Evolutionary conservation across 495 filamentous ascomycete genomes (phyloP).

Genomic region (Aspergillus bertholletiae): DNA sequence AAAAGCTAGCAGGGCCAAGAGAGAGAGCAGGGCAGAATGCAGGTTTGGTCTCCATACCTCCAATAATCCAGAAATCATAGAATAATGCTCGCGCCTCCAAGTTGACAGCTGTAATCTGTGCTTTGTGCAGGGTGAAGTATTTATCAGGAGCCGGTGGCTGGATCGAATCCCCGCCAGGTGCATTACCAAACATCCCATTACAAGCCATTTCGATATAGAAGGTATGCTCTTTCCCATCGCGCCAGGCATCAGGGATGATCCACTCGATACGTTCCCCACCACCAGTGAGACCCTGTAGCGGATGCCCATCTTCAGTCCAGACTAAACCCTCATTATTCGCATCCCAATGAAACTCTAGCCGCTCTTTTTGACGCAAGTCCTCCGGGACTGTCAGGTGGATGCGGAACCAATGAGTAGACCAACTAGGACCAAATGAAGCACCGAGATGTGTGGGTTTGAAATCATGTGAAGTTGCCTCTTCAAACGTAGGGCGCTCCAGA

Average conservation of each 20-base stretch:
- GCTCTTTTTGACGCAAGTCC: slow-evolving; percentile 65
- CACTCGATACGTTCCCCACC: slow-evolving; percentile 85
- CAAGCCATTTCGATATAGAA: slow-evolving; percentile 99
- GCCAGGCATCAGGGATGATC: slow-evolving; percentile 75
- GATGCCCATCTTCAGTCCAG: slow-evolving; percentile 83
- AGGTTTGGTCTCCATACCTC: too few species aligned
- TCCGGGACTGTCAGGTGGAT: slow-evolving; percentile 72
- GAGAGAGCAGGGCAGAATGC: too few species aligned
- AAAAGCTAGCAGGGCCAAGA: neutral
- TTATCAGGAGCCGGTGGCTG: slow-evolving; percentile 83
- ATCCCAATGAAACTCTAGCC: slow-evolving; percentile 94
- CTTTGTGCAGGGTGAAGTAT: slow-evolving; percentile 69
- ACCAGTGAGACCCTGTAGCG: slow-evolving; percentile 91
- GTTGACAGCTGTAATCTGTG: slow-evolving; percentile 89
- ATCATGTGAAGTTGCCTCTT: slow-evolving; percentile 77
- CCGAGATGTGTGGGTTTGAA: slow-evolving; percentile 76
- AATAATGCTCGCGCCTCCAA: slow-evolving; percentile 75
- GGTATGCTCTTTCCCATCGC: slow-evolving; percentile 79
- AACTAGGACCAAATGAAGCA: slow-evolving; percentile 83
- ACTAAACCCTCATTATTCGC: slow-evolving; percentile 86
- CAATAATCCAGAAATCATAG: slow-evolving; percentile 95
- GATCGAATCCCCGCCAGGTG: slow-evolving; percentile 77
- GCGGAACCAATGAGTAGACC: slow-evolving; percentile 98
- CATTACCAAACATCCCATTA: slow-evolving; percentile 97
- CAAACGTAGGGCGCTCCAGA: slow-evolving; percentile 78